Evolutionary conservation across 1,284 basidiomycete genomes (phyloP), one percentile per base, ranked within the genome.

Genomic region (Pyrrhoderma noxium): DNA sequence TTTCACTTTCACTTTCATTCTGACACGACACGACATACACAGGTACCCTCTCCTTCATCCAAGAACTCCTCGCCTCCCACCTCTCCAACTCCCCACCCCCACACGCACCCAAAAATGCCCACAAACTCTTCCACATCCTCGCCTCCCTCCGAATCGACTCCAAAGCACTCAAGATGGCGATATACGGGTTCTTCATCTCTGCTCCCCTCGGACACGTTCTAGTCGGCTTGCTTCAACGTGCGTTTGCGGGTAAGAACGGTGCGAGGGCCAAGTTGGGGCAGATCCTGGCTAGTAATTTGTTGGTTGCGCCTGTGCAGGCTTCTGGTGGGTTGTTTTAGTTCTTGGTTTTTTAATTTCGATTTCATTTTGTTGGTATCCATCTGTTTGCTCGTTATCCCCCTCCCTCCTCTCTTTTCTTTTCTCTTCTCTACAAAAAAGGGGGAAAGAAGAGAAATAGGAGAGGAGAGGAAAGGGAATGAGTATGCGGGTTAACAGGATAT

Each of bases 151-250:
- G 82, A 60, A 64, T 90, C 42, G 73, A 86, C 61, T 46, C 67
- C 45, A 81, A 78, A 58, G 85, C 89, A 7, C 52, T 86, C 58
- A 89, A 92, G 68, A 90, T 93, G 85, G 84, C 80, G 2, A 53
- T 86, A 23, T 93, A 92, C 61, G 92, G 91, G 57, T 83, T 87
- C 69, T 74, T 86, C 57, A 74, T 93, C 49, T 89, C 88, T n/a
- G 91, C 90, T 3, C 91, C 92, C 2, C 65, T 93, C 38, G 76
- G 81, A 41, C 92, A 93, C 62, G 67, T 77, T 64, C 79, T 93
- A 55, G 76, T 88, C 35, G 80, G 82, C 47, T 59, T 74, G 25
- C 68, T 93, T 48, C 89, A 92, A 65, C 82, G 76, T 57, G 75
- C 75, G 3, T 93, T 94, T 62, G 79, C 79, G 0, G 90, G 90